Base-by-base conservation (phyloP, 352 stramenopile genomes). In the Blastocystis sp. region DNA sequence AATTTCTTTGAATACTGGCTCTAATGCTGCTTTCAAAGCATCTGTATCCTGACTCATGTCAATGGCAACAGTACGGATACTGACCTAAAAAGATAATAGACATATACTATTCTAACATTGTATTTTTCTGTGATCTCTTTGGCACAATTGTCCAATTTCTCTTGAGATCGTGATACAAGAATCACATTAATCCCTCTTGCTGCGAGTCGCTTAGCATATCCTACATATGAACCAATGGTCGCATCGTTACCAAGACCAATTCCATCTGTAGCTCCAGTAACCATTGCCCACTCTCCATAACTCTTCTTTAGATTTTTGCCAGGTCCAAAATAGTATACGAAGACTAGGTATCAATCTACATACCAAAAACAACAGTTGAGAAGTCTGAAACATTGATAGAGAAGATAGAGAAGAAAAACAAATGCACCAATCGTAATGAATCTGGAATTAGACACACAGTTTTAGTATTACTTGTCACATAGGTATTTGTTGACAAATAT, bases 101-200 rank as follows among this genome's bases (percentile, higher is more conserved):
- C 27, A 43, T 7, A 14, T 29, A 19, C n/a, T 24, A 67, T 42
- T 6, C 12, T 49, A 88, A 90, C 78, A 87, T 93, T 89, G 91
- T 96, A 96, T 88, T 95, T 95, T 87, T 90, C 90, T 75, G 94
- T 90, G 88, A 99, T 97, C 92, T 98, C 95, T 81, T 93, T 91
- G 32, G 93, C 93, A 14, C 93, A 93, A 21, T 95, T 93, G 86
- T 97, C 90, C 12, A 99, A 92, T 88, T 97, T 97, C 61, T 92
- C 91, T 90, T 98, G 94, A 46, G 95, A 98, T 88, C 97, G 93
- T 75, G 93, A 97, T 89, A 99, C 97, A 67, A 99, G 92, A 73
- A 98, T 90, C 29, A 99, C 91, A 89, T 96, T 98, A 89, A 98
- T 92, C 39, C 95, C 95, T 89, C 97, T 95, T 89, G 96, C 95